These are phyloP conservation scores for Xylaria polymorpha DNA, from an alignment of 2,329 filamentous ascomycete genomes.

Conservation along the genomic window DNA sequence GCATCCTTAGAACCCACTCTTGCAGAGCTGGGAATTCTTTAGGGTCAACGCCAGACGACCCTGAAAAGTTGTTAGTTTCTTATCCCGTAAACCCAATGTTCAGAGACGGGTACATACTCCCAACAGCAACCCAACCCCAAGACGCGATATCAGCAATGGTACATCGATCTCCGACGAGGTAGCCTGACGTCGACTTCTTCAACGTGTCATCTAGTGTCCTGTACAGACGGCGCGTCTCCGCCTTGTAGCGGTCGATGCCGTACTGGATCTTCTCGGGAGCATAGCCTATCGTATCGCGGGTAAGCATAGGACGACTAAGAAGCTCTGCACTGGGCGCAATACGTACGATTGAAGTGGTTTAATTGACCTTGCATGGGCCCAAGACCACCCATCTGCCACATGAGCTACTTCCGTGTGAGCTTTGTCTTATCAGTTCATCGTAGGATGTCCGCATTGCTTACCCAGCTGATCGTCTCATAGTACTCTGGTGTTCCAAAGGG, in stretches of 20 bases:
- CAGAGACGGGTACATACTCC: slow-evolving; percentile 53
- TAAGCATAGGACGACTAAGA: slow-evolving; percentile 8
- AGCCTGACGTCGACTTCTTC: slow-evolving; percentile 64
- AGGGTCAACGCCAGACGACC: slow-evolving; percentile 75
- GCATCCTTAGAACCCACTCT: slow-evolving; percentile 79
- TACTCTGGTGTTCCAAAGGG: slow-evolving; percentile 77
- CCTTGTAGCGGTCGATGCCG: slow-evolving; percentile 82
- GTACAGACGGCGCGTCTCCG: slow-evolving; percentile 87
- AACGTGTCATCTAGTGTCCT: slow-evolving; percentile 80
- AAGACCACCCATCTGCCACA: slow-evolving; percentile 82
- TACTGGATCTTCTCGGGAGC: slow-evolving; percentile 86
- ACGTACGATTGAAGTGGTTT: slow-evolving; percentile 80
- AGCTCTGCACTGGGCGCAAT: background rate
- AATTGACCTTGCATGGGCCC: slow-evolving; percentile 87
- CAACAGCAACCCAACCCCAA: slow-evolving; percentile 78
- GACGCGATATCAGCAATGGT: slow-evolving; percentile 84
- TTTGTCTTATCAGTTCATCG: background rate
- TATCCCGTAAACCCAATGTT: background rate
- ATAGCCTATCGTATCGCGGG: slow-evolving; percentile 63
- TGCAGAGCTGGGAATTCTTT: slow-evolving; percentile 80
- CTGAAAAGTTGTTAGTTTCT: slow-evolving; percentile 44
- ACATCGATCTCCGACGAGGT: slow-evolving; percentile 73
- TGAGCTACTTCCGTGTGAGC: slow-evolving; percentile 57
- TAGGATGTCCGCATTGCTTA: slow-evolving; percentile 45
- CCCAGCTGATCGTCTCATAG: slow-evolving; percentile 85